Evolutionary conservation across 441 rosid genomes (phyloP).

Genomic region (Kokia cookei): DNA sequence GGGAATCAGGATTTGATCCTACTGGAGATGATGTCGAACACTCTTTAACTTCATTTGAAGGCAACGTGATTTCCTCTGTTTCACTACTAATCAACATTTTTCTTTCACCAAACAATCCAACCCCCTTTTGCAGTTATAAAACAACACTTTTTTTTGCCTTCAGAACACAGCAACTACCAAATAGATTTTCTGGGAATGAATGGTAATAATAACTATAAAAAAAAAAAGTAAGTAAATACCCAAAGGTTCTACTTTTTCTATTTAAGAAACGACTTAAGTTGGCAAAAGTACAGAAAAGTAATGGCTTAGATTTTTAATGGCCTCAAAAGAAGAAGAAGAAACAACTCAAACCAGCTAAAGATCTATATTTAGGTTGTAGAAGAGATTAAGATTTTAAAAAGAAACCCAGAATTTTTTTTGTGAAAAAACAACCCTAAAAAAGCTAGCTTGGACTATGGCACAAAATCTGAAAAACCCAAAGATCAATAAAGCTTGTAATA

Average conservation of each 20-base stretch:
- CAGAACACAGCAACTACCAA: constrained; percentile 1
- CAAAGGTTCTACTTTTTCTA: background rate
- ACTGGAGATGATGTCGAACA: constrained; percentile 21
- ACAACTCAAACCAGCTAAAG: background rate
- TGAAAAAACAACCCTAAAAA: background rate
- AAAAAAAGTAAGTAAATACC: background rate
- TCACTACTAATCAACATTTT: constrained; percentile 29
- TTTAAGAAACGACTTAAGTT: constrained; percentile 6
- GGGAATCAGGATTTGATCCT: constrained; percentile 26
- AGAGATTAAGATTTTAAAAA: background rate
- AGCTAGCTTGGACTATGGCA: background rate
- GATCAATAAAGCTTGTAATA: background rate
- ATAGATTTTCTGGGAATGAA: background rate
- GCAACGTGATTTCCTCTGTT: constrained; percentile 22
- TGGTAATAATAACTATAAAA: background rate
- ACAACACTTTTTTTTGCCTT: constrained; percentile 10
- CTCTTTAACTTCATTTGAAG: constrained; percentile 19
- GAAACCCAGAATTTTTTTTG: background rate
- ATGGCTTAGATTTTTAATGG: background rate
- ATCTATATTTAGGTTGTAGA: background rate
- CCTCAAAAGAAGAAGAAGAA: background rate
- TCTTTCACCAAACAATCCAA: constrained; percentile 12
- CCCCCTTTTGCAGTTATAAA: background rate
- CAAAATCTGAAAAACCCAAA: constrained; percentile 7
- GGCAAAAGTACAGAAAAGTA: background rate